These are phyloP conservation scores for Gymnopus androsaceus DNA, from an alignment of 1,284 basidiomycete genomes.

Conservation along the genomic window DNA sequence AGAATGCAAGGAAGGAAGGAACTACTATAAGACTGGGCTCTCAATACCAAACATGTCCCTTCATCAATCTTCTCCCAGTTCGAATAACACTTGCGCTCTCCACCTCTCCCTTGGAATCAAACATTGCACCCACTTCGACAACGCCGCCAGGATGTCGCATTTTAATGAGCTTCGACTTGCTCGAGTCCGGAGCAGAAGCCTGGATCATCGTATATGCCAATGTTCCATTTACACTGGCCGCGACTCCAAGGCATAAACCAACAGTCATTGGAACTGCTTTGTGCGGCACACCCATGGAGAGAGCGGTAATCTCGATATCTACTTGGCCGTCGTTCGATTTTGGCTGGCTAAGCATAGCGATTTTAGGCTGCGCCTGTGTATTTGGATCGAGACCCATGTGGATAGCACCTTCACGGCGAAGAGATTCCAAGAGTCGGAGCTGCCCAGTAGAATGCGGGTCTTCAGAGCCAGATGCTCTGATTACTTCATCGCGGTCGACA, in stretches of 20 bases:
- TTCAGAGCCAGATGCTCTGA: constrained; percentile 12
- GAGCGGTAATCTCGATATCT: constrained; percentile 57
- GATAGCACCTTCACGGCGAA: constrained; percentile 58
- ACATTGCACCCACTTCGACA: constrained; percentile 65
- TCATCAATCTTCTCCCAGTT: constrained; percentile 71
- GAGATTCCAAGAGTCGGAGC: constrained; percentile 43
- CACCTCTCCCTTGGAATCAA: constrained; percentile 45
- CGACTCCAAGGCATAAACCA: constrained; percentile 70
- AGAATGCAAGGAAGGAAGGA: too few species aligned
- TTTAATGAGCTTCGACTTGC: constrained; percentile 33
- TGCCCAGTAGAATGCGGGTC: background rate
- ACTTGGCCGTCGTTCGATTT: constrained; percentile 25
- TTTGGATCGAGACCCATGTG: constrained; percentile 66
- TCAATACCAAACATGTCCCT: constrained; percentile 69
- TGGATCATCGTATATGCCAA: constrained; percentile 51
- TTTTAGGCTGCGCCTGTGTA: constrained; percentile 70
- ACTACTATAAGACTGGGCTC: too few species aligned
- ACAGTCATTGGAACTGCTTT: constrained; percentile 77
- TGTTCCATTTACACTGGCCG: constrained; percentile 53
- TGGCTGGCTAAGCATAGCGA: constrained; percentile 56
- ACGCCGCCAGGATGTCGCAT: constrained; percentile 67
- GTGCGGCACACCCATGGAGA: constrained; percentile 74
- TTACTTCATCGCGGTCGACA: constrained; percentile 48
- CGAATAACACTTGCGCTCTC: constrained; percentile 63
- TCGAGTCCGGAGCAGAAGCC: constrained; percentile 17